Percentiles rank a stretch among this genome's conserved stretches.
Conservation (phyloP, 2,329 filamentous ascomycete species). For the Helicocarpus griseus region DNA sequence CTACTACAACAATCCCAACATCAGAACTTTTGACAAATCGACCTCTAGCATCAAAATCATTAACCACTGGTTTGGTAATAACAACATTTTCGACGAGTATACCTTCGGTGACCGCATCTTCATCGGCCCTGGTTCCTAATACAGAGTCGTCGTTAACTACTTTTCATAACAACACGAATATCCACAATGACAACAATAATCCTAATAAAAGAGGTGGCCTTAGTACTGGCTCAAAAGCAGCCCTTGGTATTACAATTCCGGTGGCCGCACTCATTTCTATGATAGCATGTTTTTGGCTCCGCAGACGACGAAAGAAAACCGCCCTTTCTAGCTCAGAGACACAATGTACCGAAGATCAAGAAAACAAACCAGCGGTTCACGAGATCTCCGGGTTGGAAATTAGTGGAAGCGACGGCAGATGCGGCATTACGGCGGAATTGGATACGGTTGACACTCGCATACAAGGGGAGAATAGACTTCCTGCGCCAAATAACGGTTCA, state of each 20-base stretch:
- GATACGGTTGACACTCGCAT: background rate
- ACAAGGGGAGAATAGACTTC: background rate
- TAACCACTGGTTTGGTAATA: too few relatives aligned
- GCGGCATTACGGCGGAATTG: background rate
- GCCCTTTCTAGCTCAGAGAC: background rate
- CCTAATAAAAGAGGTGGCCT: background rate
- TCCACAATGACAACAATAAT: background rate
- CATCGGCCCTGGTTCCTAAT: too few relatives aligned
- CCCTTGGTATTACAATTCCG: background rate
- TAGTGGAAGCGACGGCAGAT: background rate
- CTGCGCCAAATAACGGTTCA: background rate
- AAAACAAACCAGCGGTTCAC: background rate
- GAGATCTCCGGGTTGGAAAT: background rate
- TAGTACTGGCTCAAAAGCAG: background rate
- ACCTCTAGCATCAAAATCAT: too few relatives aligned
- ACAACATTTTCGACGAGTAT: too few relatives aligned
- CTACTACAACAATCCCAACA: too few relatives aligned
- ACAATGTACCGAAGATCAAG: background rate
- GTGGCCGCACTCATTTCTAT: background rate
- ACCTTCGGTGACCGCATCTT: too few relatives aligned
- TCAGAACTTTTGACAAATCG: too few relatives aligned
- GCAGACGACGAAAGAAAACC: background rate
- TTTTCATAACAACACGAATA: too few relatives aligned
- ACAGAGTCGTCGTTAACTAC: too few relatives aligned
- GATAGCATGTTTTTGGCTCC: background rate